phyloP scores from a whole-genome alignment of 2,329 filamentous ascomycete genomes.

The Colletotrichum lupini region DNA sequence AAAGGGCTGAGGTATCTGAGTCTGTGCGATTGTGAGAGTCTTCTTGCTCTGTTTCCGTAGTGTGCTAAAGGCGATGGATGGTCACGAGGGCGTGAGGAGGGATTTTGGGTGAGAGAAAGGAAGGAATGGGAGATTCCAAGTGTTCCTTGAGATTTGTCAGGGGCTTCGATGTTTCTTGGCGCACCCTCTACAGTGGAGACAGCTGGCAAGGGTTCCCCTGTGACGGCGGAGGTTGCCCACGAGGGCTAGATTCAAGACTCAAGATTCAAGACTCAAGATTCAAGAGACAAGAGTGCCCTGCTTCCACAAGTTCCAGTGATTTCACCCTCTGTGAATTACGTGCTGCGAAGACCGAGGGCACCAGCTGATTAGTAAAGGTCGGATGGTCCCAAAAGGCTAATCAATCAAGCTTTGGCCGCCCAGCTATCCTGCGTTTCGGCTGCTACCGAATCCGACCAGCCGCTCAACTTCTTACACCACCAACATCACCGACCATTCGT shows the following conservation, averaged over 20 bases:
- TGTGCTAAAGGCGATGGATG: not conserved
- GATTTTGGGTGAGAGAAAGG: too few relatives aligned
- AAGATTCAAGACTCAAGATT: too few relatives aligned
- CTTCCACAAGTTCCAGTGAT: too few relatives aligned
- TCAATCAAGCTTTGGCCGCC: slow-evolving; percentile 22
- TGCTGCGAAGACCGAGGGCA: not conserved
- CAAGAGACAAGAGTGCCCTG: too few relatives aligned
- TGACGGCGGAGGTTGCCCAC: not conserved
- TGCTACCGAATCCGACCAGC: slow-evolving; percentile 27
- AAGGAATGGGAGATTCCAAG: not conserved
- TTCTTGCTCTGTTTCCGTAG: too few relatives aligned
- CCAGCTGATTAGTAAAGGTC: not conserved
- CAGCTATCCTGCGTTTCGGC: slow-evolving; percentile 28
- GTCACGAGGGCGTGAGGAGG: not conserved
- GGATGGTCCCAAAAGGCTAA: not conserved
- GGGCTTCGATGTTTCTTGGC: slow-evolving; percentile 23
- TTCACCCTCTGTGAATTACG: too few relatives aligned
- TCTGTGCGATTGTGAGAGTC: not conserved
- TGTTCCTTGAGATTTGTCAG: slow-evolving; percentile 20
- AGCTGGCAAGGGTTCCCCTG: slow-evolving; percentile 4
- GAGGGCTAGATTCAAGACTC: not conserved
- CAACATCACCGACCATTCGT: not conserved
- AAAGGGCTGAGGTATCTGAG: not conserved
- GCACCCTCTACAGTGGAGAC: not conserved
- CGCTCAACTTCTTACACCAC: not conserved